Conservation (phyloP, 2,329 filamentous ascomycete species). For the Penicillium expansum region DNA sequence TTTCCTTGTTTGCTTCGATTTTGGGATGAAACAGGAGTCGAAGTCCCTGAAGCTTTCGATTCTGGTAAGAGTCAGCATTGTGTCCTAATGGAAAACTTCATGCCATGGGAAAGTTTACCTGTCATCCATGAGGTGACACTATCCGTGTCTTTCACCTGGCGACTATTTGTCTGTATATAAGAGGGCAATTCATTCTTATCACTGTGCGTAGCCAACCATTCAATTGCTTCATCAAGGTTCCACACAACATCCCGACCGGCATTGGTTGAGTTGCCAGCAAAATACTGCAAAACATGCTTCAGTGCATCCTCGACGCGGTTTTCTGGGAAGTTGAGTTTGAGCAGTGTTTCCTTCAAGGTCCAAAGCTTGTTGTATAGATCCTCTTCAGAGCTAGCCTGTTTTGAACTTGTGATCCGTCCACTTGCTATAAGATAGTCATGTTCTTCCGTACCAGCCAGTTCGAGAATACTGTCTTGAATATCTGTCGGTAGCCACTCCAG, state of each 20-base stretch:
- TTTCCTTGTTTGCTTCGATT: conserved; percentile 26
- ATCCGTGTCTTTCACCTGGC: conserved; percentile 31
- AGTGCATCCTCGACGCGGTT: conserved; percentile 63
- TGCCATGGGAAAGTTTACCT: conserved; percentile 28
- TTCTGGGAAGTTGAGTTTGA: conserved; percentile 65
- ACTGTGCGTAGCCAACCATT: conserved; percentile 84
- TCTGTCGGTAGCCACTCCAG: conserved; percentile 78
- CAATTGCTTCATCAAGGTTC: conserved; percentile 82
- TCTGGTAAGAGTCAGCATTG: conserved; percentile 33
- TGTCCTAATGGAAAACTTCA: conserved; percentile 9
- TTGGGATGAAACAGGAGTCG: conserved; percentile 24
- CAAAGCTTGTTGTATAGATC: conserved; percentile 77
- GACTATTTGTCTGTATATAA: conserved; percentile 56
- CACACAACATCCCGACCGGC: conserved; percentile 67
- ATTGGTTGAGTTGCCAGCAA: conserved; percentile 56
- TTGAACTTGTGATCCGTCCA: conserved; percentile 26
- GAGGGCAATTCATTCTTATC: conserved; percentile 65
- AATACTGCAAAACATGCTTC: conserved; percentile 64
- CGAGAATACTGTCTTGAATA: conserved; percentile 72
- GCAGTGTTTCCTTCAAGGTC: conserved; percentile 74
- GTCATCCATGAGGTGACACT: conserved; percentile 37
- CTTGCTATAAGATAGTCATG: conserved; percentile 36
- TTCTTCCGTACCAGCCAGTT: conserved; percentile 52
- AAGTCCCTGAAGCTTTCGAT: conserved; percentile 29
- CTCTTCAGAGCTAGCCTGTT: conserved; percentile 62